Evolutionary conservation across 352 stramenopile species (phyloP), one percentile per base, ranked within the genome.

Genomic region (Globisporangium recalcitrans): DNA sequence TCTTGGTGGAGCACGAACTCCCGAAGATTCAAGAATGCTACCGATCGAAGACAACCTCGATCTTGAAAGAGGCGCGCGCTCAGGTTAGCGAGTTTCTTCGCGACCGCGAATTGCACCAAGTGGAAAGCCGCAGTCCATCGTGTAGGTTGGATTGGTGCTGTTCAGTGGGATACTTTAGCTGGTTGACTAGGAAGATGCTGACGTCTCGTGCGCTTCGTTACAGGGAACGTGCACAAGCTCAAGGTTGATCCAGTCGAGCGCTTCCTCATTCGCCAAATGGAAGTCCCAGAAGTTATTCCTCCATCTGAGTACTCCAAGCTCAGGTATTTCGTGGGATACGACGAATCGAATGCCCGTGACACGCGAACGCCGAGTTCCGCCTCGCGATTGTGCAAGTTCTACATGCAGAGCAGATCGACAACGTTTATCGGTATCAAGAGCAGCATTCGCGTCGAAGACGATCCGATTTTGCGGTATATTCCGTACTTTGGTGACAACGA

Each of bases 401-500:
- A 70, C 8, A 74, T 74, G n/a, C 65, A 90, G 38, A 88, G 81
- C 58, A 82, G 65, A 68, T 87, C 77, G 38, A 93, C 84, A 10
- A 71, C 82, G 7, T 90, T 75, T 40, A 72, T 87, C 1, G 82
- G 81, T 10, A 52, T 97, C 32, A 90, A 83, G 52, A 64, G 69
- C 7, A 94, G 88, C 63, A 74, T 91, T 63, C 76, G 74, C 9
- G 79, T 90, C 7, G 87, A 96, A 53, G 92, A 98, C 63, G 86
- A 97, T 61, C 74, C 80, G n/a, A 87, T 93, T 58, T 64, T 98
- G 52, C 78, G 85, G 1, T 90, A 94, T 63, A 77, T 96, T 24
- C 93, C 91, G 8, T 97, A 97, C 70, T 97, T 98, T 69, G 91
- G 89, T 21, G 93, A 98, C 67, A 77, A 97, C 52, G 90, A 97